A percentile compares a stretch with the other conserved stretches of the same genome.
These are phyloP conservation scores for Venturiaceae sp. DNA, from an alignment of 2,329 filamentous ascomycete genomes.

Conservation along the genomic window DNA sequence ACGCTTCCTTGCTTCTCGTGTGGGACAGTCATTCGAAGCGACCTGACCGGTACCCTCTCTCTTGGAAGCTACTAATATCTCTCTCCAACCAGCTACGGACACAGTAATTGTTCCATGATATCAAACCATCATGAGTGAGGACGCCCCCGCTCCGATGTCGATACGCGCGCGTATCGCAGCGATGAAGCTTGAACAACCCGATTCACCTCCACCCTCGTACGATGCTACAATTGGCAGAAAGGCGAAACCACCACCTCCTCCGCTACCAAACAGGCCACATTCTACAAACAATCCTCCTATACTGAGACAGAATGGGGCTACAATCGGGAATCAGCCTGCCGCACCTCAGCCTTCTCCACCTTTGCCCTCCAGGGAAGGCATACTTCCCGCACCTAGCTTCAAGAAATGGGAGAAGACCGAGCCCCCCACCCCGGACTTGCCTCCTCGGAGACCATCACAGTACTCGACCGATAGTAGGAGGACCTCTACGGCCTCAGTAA, in stretches of 20 bases:
- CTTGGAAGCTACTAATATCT: too few relatives aligned
- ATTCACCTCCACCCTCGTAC: constrained; percentile 21
- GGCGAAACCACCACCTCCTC: constrained; percentile 8
- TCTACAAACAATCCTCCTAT: constrained; percentile 5
- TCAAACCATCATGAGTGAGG: not conserved
- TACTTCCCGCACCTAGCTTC: constrained; percentile 8
- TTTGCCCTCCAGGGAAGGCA: not conserved
- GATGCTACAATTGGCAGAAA: constrained; percentile 15
- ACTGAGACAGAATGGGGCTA: not conserved
- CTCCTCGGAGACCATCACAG: constrained; percentile 29
- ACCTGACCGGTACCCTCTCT: not conserved
- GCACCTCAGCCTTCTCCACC: constrained; percentile 1
- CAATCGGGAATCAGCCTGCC: constrained; percentile 4
- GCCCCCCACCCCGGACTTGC: constrained; percentile 32
- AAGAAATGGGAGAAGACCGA: constrained; percentile 6
- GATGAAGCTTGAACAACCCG: constrained; percentile 35
- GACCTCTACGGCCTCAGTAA: not conserved
- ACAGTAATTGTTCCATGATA: not conserved
- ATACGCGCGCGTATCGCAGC: constrained; percentile 38
- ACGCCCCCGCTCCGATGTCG: constrained; percentile 13
- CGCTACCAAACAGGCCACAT: constrained; percentile 9
- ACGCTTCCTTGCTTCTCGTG: not conserved
- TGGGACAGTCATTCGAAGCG: not conserved
- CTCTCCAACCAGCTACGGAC: not conserved
- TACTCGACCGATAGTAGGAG: constrained; percentile 15